Conservation (phyloP, 208 protist species). For the Trypanosoma brucei region DNA sequence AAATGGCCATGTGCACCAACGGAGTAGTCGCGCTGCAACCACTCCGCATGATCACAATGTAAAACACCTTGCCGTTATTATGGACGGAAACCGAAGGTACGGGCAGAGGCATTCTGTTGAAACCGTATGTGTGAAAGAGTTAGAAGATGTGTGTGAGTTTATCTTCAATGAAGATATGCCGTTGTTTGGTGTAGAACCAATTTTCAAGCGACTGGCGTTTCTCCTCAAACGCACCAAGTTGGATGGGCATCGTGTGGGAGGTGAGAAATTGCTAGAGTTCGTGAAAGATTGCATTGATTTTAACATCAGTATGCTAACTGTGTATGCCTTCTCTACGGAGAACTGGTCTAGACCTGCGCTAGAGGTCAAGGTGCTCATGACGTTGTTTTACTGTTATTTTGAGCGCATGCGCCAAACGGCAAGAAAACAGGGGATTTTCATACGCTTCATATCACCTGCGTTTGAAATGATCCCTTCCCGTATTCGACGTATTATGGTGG, state of each 20-base stretch:
- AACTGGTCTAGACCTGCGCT: conserved; percentile 74
- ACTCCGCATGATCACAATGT: conserved; percentile 31
- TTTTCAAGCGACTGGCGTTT: conserved; percentile 25
- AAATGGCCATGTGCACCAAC: no score
- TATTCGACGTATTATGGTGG: conserved; percentile 57
- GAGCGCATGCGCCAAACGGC: conserved; percentile 50
- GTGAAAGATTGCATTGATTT: conserved; percentile 58
- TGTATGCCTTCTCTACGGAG: conserved; percentile 89
- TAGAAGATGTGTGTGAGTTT: conserved; percentile 13
- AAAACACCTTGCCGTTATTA: conserved; percentile 83
- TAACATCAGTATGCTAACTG: conserved; percentile 71
- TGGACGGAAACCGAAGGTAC: conserved; percentile 88
- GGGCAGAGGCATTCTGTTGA: conserved; percentile 14
- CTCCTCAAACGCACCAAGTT: conserved; percentile 54
- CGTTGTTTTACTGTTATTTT: conserved; percentile 81
- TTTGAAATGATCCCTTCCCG: conserved; percentile 41
- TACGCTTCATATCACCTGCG: conserved; percentile 80
- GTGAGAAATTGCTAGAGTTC: conserved; percentile 80
- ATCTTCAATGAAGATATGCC: conserved; percentile 8
- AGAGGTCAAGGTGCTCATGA: conserved; percentile 82
- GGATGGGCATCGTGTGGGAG: conserved; percentile 75
- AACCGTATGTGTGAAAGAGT: not conserved
- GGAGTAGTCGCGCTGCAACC: not conserved
- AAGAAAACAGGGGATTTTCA: conserved; percentile 65
- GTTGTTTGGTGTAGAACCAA: conserved; percentile 13